phyloP scores from a whole-genome alignment of 495 filamentous ascomycete species.

The Bacidia rubella region DNA sequence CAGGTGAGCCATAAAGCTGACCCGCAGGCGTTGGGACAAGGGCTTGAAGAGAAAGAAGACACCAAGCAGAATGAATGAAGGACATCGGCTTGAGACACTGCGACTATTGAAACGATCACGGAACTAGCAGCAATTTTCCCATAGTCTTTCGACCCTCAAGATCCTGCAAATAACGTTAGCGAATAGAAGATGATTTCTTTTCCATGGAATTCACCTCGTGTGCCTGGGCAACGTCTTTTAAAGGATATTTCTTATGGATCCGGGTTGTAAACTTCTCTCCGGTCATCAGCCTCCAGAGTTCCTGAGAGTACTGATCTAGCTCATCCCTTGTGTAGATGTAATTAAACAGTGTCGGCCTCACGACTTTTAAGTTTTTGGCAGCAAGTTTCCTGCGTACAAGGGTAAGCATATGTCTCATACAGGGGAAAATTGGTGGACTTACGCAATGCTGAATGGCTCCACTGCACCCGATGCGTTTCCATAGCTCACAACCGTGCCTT shows the following conservation, averaged over 20 bases:
- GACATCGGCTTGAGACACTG: too few relatives aligned
- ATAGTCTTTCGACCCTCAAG: conserved; percentile 72
- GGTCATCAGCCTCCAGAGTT: conserved; percentile 60
- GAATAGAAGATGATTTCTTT: not conserved
- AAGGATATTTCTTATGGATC: conserved; percentile 71
- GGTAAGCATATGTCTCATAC: not conserved
- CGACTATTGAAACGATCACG: conserved; percentile 12
- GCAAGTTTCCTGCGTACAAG: conserved; percentile 30
- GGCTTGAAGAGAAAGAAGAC: not conserved
- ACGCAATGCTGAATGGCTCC: conserved; percentile 56
- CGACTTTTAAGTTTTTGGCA: conserved; percentile 68
- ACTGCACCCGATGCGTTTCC: conserved; percentile 83
- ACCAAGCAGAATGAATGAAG: not conserved
- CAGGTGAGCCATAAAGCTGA: not conserved
- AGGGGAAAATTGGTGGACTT: conserved; percentile 23
- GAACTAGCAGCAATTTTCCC: conserved; percentile 44
- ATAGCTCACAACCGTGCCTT: conserved; percentile 75
- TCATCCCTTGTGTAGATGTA: conserved; percentile 72
- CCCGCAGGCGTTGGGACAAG: not conserved
- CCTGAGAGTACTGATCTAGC: conserved; percentile 52
- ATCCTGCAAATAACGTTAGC: conserved; percentile 35
- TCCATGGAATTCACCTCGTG: conserved; percentile 38
- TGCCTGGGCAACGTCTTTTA: conserved; percentile 60
- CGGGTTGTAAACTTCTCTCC: conserved; percentile 55
- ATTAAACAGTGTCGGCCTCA: conserved; percentile 58